phyloP scores from a whole-genome alignment of 2,329 filamentous ascomycete genomes.

The Paracorniculantispora psalliotae region DNA sequence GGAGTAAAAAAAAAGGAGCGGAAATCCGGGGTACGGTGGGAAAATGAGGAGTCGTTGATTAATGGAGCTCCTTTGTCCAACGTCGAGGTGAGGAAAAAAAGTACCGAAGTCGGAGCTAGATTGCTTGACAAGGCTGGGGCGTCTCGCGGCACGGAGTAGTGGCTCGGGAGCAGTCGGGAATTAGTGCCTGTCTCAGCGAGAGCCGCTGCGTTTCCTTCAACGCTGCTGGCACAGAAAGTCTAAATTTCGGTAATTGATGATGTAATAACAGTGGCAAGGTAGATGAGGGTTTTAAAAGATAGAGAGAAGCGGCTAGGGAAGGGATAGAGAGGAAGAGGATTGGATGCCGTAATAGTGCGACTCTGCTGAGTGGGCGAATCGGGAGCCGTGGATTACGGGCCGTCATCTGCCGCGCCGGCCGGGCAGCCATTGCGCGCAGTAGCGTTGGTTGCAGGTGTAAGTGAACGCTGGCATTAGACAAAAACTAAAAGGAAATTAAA shows the following conservation, averaged over 20 bases:
- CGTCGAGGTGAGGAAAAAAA: neutral
- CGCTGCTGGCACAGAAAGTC: neutral
- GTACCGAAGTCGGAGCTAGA: neutral
- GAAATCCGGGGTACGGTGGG: neutral
- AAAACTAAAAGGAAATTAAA: too few relatives aligned
- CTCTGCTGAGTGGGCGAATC: neutral
- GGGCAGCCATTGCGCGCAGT: too few relatives aligned
- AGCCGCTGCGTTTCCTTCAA: neutral
- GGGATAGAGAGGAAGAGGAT: neutral
- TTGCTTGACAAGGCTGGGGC: neutral
- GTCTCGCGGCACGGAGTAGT: too few relatives aligned
- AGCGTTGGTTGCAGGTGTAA: neutral
- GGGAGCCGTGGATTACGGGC: neutral
- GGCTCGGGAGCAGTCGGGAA: neutral
- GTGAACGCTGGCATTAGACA: too few relatives aligned
- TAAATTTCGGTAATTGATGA: too few relatives aligned
- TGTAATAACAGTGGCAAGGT: neutral
- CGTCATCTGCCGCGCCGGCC: too few relatives aligned
- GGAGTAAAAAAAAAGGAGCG: neutral
- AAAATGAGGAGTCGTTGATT: neutral
- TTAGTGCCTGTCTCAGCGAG: neutral
- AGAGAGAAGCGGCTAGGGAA: neutral
- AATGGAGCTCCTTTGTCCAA: neutral
- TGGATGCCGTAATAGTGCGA: neutral
- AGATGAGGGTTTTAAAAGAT: neutral